phyloP scores from a whole-genome alignment of 805 yeast species.

The Cyberlindnera xishuangbannaensis region DNA sequence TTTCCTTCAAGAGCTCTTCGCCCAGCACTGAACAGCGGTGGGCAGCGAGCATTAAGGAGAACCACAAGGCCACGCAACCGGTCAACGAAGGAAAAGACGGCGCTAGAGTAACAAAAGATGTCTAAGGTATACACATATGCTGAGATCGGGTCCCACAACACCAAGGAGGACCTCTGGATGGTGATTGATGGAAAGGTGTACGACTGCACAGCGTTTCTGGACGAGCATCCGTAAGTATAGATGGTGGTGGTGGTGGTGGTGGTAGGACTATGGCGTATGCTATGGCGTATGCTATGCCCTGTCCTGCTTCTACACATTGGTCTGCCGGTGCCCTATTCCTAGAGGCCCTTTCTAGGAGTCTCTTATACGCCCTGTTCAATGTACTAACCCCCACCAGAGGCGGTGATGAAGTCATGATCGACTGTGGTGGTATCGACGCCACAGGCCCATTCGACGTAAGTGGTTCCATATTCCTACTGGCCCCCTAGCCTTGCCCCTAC shows the following conservation, averaged over 20 bases:
- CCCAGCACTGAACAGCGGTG: no score
- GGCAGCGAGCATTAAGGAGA: no score
- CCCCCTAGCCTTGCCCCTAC: conserved; percentile 23
- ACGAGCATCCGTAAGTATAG: conserved; percentile 50
- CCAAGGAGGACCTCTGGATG: conserved; percentile 81
- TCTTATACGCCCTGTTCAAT: no score
- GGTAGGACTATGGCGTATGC: no score
- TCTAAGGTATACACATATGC: conserved; percentile 52
- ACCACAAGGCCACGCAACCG: no score
- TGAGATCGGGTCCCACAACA: conserved; percentile 67
- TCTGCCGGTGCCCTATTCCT: no score
- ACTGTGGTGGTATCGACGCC: conserved; percentile 80
- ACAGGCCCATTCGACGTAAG: conserved; percentile 67
- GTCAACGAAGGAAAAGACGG: no score
- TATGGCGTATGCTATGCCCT: no score
- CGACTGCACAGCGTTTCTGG: conserved; percentile 41
- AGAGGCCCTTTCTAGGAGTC: no score
- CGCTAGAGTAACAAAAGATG: no score
- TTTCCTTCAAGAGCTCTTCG: no score
- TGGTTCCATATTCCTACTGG: conserved; percentile 9
- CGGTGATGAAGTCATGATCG: conserved; percentile 80
- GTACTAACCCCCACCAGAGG: conserved; percentile 47
- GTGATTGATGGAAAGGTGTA: conserved; percentile 80
- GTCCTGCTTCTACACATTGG: no score
- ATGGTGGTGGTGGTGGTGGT: neutral